phyloP scores from a whole-genome alignment of 73 alveolate genomes.

The Tetrahymena thermophila region DNA sequence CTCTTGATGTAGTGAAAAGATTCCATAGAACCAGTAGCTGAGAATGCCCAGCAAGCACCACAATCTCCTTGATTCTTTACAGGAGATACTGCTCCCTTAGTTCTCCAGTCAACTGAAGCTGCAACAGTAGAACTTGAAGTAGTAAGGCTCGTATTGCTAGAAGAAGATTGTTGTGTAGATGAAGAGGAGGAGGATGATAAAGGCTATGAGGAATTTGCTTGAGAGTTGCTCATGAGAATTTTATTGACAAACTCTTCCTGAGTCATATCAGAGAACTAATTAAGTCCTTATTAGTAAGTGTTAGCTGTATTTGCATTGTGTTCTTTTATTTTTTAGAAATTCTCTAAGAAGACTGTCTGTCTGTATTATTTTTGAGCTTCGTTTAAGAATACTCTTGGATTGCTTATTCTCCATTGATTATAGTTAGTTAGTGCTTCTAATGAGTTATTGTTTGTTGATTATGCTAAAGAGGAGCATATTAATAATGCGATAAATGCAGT shows the following conservation, averaged over 20 bases:
- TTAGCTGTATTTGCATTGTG: conserved; percentile 32
- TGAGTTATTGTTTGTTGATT: no score
- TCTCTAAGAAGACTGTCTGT: neutral
- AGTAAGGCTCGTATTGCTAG: neutral
- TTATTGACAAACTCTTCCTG: conserved; percentile 31
- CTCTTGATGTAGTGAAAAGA: neutral
- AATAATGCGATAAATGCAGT: no score
- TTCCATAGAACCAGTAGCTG: conserved; percentile 64
- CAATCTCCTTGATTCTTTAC: conserved; percentile 75
- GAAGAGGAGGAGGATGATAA: no score
- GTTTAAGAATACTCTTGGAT: neutral
- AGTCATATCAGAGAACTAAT: conserved; percentile 57
- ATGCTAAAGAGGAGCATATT: no score
- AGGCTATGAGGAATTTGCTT: neutral
- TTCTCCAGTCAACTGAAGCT: neutral
- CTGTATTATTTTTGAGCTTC: neutral
- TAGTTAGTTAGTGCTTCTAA: neutral
- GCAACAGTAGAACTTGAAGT: neutral
- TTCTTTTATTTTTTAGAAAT: conserved; percentile 9
- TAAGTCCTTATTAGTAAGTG: conserved; percentile 30
- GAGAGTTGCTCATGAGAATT: neutral
- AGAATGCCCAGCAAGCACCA: conserved; percentile 85
- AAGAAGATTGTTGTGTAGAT: neutral
- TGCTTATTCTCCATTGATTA: neutral
- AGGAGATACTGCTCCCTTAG: conserved; percentile 26